These are phyloP conservation scores for Periconia sp. DNA, from an alignment of 2,329 filamentous ascomycete genomes.

Conservation along the genomic window DNA sequence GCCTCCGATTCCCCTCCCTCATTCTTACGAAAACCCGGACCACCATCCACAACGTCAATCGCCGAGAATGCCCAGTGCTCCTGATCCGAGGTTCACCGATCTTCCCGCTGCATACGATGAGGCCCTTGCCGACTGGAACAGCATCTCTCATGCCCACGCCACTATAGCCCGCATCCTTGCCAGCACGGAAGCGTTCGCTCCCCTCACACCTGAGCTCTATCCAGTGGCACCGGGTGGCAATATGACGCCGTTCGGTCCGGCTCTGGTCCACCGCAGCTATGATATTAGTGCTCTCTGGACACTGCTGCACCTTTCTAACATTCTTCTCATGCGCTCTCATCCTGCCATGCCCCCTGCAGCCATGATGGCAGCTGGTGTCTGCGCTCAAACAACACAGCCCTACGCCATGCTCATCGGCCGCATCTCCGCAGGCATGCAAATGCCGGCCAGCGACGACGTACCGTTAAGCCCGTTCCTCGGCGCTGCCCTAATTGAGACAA, in stretches of 20 bases:
- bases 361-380: slow-evolving; percentile 82
- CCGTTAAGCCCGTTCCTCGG: slow-evolving; percentile 79
- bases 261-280: slow-evolving; percentile 82
- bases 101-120: slow-evolving; percentile 69
- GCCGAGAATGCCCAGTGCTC: slow-evolving; percentile 18
- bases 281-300: slow-evolving; percentile 89
- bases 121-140: slow-evolving; percentile 80
- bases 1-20: slow-evolving; percentile 49
- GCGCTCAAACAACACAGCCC: slow-evolving; percentile 71
- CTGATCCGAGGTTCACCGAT: slow-evolving; percentile 49
- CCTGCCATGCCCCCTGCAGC: slow-evolving; percentile 90
- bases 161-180: slow-evolving; percentile 62
- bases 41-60: slow-evolving; percentile 19
- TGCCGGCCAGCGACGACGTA: slow-evolving; percentile 43
- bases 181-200: slow-evolving; percentile 77
- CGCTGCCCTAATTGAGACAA: slow-evolving; percentile 80
- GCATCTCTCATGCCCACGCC: slow-evolving; percentile 73
- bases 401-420: slow-evolving; percentile 79
- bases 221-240: slow-evolving; percentile 55
- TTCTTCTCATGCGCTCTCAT: slow-evolving; percentile 81
- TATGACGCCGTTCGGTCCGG: slow-evolving; percentile 78
- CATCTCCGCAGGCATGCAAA: slow-evolving; percentile 73
- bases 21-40: slow-evolving; percentile 46
- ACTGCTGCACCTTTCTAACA: slow-evolving; percentile 83
- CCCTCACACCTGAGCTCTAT: slow-evolving; percentile 71